A percentile compares a stretch with the other conserved stretches of the same genome.
phyloP scores from a whole-genome alignment of 2,329 filamentous ascomycete species.

The Penicillium concentricum region DNA sequence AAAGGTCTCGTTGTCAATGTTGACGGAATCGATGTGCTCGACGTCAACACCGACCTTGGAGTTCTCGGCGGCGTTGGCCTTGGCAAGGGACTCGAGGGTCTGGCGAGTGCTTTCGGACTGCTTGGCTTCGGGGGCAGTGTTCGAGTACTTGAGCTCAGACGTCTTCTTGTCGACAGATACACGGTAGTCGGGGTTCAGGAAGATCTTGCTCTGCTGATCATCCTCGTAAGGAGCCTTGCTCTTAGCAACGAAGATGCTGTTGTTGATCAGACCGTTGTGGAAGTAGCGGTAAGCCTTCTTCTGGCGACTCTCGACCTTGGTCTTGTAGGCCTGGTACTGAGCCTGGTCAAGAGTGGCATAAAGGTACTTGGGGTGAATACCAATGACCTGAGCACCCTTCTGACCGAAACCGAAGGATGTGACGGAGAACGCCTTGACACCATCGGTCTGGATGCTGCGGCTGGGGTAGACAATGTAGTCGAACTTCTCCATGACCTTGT shows the following conservation, averaged over 20 bases:
- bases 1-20: conserved; percentile 92
- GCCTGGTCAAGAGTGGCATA: conserved; percentile 89
- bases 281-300: conserved; percentile 99
- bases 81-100: conserved; percentile 75
- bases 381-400: conserved; percentile 96
- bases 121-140: conserved; percentile 64
- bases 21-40: conserved; percentile 81
- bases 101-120: conserved; percentile 66
- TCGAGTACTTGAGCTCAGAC: conserved; percentile 70
- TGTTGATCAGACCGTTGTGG: conserved; percentile 98
- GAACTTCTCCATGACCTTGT: conserved; percentile 94
- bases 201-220: conserved; percentile 78
- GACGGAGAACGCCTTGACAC: conserved; percentile 96
- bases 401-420: conserved; percentile 99
- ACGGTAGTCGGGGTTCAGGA: conserved; percentile 90
- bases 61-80: conserved; percentile 58
- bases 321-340: conserved; percentile 77
- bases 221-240: conserved; percentile 85
- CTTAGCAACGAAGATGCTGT: conserved; percentile 96
- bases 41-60: conserved; percentile 93
- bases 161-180: conserved; percentile 85
- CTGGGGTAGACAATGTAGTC: conserved; percentile 98
- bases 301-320: conserved; percentile 87
- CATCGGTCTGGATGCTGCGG: conserved; percentile 92
- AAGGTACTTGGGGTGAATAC: conserved; percentile 94